Conservation (phyloP, 371 early-diverging fungal species). For the Cokeromyces recurvatus region DNA sequence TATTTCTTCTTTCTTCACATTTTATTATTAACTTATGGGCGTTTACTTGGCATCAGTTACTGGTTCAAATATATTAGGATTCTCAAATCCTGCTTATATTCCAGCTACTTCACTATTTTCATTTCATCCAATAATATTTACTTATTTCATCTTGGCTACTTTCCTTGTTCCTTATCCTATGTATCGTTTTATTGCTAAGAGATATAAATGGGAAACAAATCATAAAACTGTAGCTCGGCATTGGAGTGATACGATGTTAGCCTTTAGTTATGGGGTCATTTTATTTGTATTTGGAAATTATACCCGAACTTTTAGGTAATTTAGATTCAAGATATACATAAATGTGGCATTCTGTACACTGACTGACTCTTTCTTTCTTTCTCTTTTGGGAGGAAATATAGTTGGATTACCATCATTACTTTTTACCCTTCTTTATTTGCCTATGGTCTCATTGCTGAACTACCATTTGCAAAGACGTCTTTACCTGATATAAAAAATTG, state of each 20-base stretch:
- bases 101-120: slow-evolving; percentile 24
- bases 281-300: slow-evolving; percentile 82
- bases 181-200: slow-evolving; percentile 53
- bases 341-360: too few species aligned
- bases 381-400: too few species aligned
- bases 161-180: slow-evolving; percentile 51
- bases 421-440: slow-evolving; percentile 66
- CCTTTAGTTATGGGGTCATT: slow-evolving; percentile 55
- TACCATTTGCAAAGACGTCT: slow-evolving; percentile 67
- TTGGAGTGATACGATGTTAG: slow-evolving; percentile 57
- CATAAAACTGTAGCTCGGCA: slow-evolving; percentile 58
- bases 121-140: slow-evolving; percentile 44
- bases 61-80: background rate
- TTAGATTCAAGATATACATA: too few species aligned
- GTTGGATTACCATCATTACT: slow-evolving; percentile 67
- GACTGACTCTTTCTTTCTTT: too few species aligned
- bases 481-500: slow-evolving; percentile 64
- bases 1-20: too few species aligned
- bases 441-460: slow-evolving; percentile 63
- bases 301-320: slow-evolving; percentile 1
- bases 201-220: slow-evolving; percentile 61
- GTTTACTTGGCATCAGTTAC: too few species aligned
- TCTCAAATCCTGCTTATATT: background rate
- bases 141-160: slow-evolving; percentile 48
- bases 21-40: too few species aligned